A percentile compares a stretch with the other conserved stretches of the same genome.
These are phyloP conservation scores for Didymosphaeria variabile DNA, from an alignment of 2,329 filamentous ascomycete species.

Conservation along the genomic window DNA sequence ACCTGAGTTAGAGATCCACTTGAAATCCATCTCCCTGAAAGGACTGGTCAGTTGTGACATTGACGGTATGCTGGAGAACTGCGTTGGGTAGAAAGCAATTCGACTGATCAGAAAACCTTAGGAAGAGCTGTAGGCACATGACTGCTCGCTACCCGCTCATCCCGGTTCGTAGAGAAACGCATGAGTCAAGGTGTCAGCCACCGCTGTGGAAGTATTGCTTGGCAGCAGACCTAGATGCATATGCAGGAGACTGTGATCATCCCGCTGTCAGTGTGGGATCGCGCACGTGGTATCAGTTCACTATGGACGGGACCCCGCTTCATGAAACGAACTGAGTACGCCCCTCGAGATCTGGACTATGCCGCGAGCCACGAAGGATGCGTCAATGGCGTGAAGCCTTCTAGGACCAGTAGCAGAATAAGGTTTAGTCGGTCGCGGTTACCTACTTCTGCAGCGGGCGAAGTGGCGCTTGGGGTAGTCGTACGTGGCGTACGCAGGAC, in stretches of 20 bases:
- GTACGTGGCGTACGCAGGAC: not conserved
- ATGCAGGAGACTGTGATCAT: constrained; percentile 7
- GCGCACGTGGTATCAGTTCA: not conserved
- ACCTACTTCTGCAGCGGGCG: not conserved
- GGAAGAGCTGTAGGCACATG: too few relatives aligned
- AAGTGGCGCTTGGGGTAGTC: not conserved
- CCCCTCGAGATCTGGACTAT: not conserved
- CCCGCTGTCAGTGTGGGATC: not conserved
- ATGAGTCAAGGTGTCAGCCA: too few relatives aligned
- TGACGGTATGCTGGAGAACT: too few relatives aligned
- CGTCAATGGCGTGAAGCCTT: not conserved
- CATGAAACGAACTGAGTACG: not conserved
- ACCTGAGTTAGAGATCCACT: too few relatives aligned
- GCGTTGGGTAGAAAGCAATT: too few relatives aligned
- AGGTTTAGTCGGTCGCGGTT: not conserved
- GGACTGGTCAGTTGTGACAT: too few relatives aligned
- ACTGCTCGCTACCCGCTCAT: too few relatives aligned
- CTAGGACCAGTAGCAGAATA: not conserved
- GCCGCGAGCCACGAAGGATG: not conserved
- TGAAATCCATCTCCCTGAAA: too few relatives aligned
- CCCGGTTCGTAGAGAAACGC: too few relatives aligned
- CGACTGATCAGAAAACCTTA: too few relatives aligned
- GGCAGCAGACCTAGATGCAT: not conserved
- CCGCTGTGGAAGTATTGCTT: too few relatives aligned
- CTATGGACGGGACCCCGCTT: not conserved